Evolutionary conservation across 176 grass and related monocot species (phyloP).

Genomic region (Canna indica): DNA sequence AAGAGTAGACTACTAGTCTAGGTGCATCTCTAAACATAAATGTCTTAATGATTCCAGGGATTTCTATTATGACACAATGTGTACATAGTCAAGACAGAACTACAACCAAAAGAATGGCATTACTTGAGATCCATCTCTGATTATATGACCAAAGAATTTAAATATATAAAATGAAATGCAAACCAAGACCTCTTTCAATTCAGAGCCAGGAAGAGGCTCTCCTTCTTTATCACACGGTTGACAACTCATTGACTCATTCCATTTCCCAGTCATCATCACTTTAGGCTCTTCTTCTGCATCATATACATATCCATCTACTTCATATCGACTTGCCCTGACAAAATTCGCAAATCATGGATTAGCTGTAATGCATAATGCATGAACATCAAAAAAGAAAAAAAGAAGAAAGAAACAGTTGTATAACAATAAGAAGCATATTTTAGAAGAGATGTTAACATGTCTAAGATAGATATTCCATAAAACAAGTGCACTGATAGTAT

Average conservation of each 20-base stretch:
- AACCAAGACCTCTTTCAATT: constrained; percentile 53
- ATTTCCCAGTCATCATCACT: constrained; percentile 89
- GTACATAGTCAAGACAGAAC: neutral
- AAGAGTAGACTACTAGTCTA: too few relatives aligned
- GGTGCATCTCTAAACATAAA: neutral
- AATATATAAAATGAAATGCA: neutral
- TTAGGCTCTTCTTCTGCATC: constrained; percentile 82
- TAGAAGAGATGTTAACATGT: neutral
- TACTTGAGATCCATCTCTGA: too few relatives aligned
- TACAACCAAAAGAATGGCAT: neutral
- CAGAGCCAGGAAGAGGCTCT: constrained; percentile 72
- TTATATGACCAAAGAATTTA: neutral
- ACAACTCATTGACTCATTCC: constrained; percentile 68
- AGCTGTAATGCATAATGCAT: neutral
- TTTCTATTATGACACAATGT: neutral
- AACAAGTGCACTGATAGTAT: neutral
- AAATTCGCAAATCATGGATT: neutral
- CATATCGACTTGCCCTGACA: constrained; percentile 68
- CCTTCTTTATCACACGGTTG: constrained; percentile 93
- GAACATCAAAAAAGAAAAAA: neutral
- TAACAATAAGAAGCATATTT: neutral
- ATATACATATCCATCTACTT: constrained; percentile 95
- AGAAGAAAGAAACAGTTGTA: neutral
- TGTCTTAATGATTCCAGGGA: neutral
- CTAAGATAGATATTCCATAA: neutral